Conservation (phyloP, 2,329 filamentous ascomycete genomes). For the Epichloe elymi region DNA sequence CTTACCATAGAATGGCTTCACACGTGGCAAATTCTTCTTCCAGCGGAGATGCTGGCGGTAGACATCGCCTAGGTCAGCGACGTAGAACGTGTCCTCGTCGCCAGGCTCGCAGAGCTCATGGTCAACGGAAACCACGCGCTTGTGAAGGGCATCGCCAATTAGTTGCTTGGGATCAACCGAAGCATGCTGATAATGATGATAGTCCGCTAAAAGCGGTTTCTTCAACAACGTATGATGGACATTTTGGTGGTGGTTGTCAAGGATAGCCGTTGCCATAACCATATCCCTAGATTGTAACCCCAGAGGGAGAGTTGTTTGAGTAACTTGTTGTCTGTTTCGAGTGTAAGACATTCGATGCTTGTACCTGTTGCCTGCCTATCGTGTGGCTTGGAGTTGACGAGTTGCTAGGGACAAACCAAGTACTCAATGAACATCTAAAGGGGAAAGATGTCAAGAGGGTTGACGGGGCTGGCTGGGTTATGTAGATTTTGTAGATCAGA, state of each 20-base stretch:
- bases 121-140: conserved; percentile 73
- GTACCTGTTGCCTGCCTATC: background rate
- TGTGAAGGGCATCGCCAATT: conserved; percentile 76
- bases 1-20: conserved; percentile 93
- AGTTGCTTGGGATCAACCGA: conserved; percentile 54
- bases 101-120: conserved; percentile 79
- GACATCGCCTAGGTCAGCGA: conserved; percentile 93
- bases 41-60: conserved; percentile 97
- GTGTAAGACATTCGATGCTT: no score
- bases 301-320: background rate
- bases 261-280: conserved; percentile 51
- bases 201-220: conserved; percentile 26
- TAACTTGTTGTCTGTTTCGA: background rate
- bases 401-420: conserved; percentile 1
- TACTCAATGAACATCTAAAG: conserved; percentile 1
- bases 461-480: background rate
- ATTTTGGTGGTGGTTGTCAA: conserved; percentile 39
- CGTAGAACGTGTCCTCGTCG: conserved; percentile 96
- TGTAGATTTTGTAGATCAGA: conserved; percentile 1
- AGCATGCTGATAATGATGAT: conserved; percentile 28
- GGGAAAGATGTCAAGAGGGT: background rate
- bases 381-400: background rate
- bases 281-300: conserved; percentile 32
- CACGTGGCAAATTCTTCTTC: conserved; percentile 85
- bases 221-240: conserved; percentile 34